A percentile compares a stretch with the other conserved stretches of the same genome.
phyloP scores from a whole-genome alignment of 305 asterid species.

The Fraxinus velutina region DNA sequence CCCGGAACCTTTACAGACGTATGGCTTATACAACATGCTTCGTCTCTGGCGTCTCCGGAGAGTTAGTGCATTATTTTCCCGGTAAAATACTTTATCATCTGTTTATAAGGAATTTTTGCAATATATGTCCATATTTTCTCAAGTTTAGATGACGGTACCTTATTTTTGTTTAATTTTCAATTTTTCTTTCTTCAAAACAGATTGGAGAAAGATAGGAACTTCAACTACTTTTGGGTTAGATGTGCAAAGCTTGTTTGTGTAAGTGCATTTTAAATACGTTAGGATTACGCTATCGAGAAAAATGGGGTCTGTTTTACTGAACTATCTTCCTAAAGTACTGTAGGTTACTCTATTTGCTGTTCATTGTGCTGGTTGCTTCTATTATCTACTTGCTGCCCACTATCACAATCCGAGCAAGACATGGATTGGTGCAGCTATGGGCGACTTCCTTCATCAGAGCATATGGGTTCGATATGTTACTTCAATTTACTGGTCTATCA shows the following conservation, averaged over 20 bases:
- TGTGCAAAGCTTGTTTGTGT: conserved; percentile 75
- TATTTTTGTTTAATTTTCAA: not conserved
- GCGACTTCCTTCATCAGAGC: conserved; percentile 44
- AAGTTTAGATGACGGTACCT: conserved; percentile 1
- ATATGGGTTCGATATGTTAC: conserved; percentile 69
- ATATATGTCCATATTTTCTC: not conserved
- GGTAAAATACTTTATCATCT: conserved; percentile 39
- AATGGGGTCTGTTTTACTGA: not conserved
- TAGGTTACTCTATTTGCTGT: conserved; percentile 89
- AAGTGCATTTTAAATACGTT: conserved; percentile 29
- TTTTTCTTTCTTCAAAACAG: conserved; percentile 35
- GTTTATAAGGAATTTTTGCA: not conserved
- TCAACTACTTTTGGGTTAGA: conserved; percentile 86
- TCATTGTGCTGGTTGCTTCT: conserved; percentile 85
- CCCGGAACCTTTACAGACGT: conserved; percentile 44
- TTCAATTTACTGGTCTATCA: conserved; percentile 78
- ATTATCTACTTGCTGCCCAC: conserved; percentile 69
- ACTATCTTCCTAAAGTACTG: not conserved
- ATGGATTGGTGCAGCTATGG: conserved; percentile 73
- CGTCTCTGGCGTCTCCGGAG: conserved; percentile 95
- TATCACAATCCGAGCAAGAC: conserved; percentile 58
- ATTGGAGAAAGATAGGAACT: conserved; percentile 80
- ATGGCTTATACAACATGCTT: conserved; percentile 85
- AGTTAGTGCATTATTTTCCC: conserved; percentile 74
- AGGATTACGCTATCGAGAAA: not conserved